phyloP scores from a whole-genome alignment of 805 yeast genomes.

The Metschnikowia borealis region DNA sequence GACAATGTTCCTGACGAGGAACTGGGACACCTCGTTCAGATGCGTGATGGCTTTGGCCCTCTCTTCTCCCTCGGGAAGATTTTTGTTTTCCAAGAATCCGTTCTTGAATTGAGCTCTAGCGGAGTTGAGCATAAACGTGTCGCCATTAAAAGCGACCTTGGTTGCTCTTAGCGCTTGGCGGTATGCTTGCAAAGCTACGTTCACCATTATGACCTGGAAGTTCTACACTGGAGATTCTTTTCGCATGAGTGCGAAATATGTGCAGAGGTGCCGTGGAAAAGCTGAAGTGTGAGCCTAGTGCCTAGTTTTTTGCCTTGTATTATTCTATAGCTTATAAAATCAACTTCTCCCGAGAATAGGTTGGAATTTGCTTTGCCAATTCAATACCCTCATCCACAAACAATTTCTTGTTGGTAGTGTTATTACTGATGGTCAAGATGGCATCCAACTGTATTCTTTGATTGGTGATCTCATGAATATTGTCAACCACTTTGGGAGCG shows the following conservation, averaged over 20 bases:
- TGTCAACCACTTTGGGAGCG: slow-evolving; percentile 18
- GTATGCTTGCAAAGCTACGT: slow-evolving; percentile 44
- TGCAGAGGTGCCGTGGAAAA: not conserved
- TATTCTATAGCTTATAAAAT: slow-evolving; percentile 22
- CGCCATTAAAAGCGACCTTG: slow-evolving; percentile 53
- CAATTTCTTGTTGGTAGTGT: slow-evolving; percentile 24
- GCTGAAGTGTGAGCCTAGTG: not conserved
- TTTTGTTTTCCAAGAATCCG: slow-evolving; percentile 41
- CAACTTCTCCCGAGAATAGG: slow-evolving; percentile 51
- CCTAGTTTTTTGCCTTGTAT: not conserved
- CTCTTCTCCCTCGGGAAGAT: slow-evolving; percentile 33
- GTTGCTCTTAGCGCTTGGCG: slow-evolving; percentile 67
- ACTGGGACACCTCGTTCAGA: slow-evolving; percentile 65
- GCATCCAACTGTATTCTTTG: slow-evolving; percentile 32
- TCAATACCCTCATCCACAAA: slow-evolving; percentile 27
- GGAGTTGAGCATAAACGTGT: slow-evolving; percentile 46
- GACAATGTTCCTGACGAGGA: slow-evolving; percentile 73
- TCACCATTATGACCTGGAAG: slow-evolving; percentile 7
- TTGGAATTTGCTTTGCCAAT: slow-evolving; percentile 44
- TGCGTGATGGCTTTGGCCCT: slow-evolving; percentile 33
- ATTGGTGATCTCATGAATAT: slow-evolving; percentile 25
- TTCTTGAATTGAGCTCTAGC: slow-evolving; percentile 58
- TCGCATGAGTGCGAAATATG: not conserved
- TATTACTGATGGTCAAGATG: slow-evolving; percentile 30
- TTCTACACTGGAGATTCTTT: not conserved